Conservation (phyloP, 805 yeast genomes). For the Ogataea trehalophila region DNA sequence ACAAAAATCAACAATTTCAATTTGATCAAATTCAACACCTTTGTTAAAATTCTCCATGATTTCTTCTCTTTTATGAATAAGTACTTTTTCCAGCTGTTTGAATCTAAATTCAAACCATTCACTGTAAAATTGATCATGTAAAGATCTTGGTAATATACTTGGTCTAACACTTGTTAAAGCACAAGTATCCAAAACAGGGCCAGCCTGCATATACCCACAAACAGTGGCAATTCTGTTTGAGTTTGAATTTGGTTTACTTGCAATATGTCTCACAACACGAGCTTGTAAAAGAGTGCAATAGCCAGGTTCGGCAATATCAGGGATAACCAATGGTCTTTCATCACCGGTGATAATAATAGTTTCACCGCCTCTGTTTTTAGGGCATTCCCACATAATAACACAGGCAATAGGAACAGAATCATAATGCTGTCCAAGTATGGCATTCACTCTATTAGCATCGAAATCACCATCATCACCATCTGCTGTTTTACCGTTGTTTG, state of each 20-base stretch:
- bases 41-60: slow-evolving; percentile 12
- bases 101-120: slow-evolving; percentile 33
- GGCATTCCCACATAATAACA: slow-evolving; percentile 45
- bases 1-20: slow-evolving; percentile 24
- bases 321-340: slow-evolving; percentile 21
- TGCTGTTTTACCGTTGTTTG: slow-evolving; percentile 6
- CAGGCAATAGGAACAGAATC: slow-evolving; percentile 46
- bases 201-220: slow-evolving; percentile 28
- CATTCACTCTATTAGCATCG: slow-evolving; percentile 28
- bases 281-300: slow-evolving; percentile 44
- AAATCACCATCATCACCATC: slow-evolving; percentile 29
- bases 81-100: slow-evolving; percentile 24
- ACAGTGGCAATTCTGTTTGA: slow-evolving; percentile 33
- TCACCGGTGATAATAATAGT: slow-evolving; percentile 45
- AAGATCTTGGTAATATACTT: slow-evolving; percentile 31
- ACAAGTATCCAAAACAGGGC: slow-evolving; percentile 29
- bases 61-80: slow-evolving; percentile 18
- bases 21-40: slow-evolving; percentile 28
- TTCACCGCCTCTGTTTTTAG: slow-evolving; percentile 45
- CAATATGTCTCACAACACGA: slow-evolving; percentile 42
- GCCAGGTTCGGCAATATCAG: slow-evolving; percentile 40
- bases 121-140: slow-evolving; percentile 30
- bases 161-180: slow-evolving; percentile 33
- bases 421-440: slow-evolving; percentile 43
- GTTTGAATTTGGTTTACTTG: slow-evolving; percentile 38